These are phyloP conservation scores for Chloris gayana DNA, from an alignment of 176 grass and related monocot species.

Conservation along the genomic window DNA sequence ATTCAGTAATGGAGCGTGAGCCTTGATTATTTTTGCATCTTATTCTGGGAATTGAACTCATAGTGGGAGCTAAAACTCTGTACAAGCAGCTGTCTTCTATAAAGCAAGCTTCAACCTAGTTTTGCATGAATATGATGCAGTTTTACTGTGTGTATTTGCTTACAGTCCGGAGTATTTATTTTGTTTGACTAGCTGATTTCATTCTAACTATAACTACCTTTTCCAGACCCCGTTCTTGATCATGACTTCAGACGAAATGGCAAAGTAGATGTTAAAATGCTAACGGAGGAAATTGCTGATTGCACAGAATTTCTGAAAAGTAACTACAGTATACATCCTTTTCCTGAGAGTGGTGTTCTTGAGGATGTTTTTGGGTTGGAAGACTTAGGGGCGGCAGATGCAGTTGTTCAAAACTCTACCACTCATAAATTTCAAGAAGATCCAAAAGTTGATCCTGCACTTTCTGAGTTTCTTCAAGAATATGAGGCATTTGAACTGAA, in stretches of 20 bases:
- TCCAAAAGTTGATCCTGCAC: constrained; percentile 55
- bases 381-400: constrained; percentile 34
- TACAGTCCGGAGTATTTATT: not conserved
- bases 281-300: constrained; percentile 46
- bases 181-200: constrained; percentile 18
- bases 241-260: constrained; percentile 31
- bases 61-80: not conserved
- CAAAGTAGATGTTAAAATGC: constrained; percentile 13
- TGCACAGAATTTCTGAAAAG: constrained; percentile 58
- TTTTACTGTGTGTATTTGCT: constrained; percentile 9
- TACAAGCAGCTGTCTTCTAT: not conserved
- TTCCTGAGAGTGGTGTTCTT: constrained; percentile 46
- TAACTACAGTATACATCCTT: constrained; percentile 55
- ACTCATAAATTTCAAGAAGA: constrained; percentile 46
- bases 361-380: constrained; percentile 57
- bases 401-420: constrained; percentile 29
- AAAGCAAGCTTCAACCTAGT: not conserved
- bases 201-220: constrained; percentile 23
- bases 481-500: constrained; percentile 87
- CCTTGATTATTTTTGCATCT: not conserved
- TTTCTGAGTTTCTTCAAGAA: constrained; percentile 66
- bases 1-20: not conserved
- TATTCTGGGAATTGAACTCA: constrained; percentile 16
- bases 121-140: constrained; percentile 3
- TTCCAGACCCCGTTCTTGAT: constrained; percentile 48